Percentiles rank a stretch among this genome's conserved stretches.
These are phyloP conservation scores for Vaccinium macrocarpon DNA, from an alignment of 148 eudicot species.

Conservation along the genomic window DNA sequence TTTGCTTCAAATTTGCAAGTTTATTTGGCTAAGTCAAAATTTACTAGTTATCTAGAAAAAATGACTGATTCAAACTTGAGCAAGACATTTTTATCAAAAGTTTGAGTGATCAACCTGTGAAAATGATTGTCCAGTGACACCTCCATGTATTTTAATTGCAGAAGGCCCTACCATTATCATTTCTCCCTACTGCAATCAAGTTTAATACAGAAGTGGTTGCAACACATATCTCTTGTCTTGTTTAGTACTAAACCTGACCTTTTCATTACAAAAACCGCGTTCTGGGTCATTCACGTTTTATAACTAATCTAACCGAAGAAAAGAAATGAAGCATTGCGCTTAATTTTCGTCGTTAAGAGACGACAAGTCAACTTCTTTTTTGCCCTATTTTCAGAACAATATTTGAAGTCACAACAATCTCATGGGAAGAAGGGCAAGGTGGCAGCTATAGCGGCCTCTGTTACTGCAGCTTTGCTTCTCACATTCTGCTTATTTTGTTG, in stretches of 20 bases:
- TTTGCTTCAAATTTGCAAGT: background rate
- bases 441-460: conserved; percentile 17
- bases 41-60: background rate
- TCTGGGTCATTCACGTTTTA: background rate
- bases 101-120: background rate
- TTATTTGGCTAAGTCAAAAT: too few relatives aligned
- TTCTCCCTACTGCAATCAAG: background rate
- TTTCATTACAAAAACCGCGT: background rate
- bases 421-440: background rate
- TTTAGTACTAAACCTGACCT: background rate
- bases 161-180: background rate
- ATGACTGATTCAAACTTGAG: background rate
- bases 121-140: background rate
- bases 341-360: background rate
- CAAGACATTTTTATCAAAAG: background rate
- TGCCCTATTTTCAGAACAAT: background rate
- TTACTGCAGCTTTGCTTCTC: conserved; percentile 16
- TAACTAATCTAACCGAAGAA: background rate
- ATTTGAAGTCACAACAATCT: background rate
- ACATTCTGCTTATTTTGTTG: too few relatives aligned
- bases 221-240: background rate
- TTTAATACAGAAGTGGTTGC: background rate
- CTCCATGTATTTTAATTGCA: background rate
- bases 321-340: background rate
- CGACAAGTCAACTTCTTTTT: background rate